Conservation (phyloP, 352 stramenopile species). For the Halophytophthora batemanensis region DNA sequence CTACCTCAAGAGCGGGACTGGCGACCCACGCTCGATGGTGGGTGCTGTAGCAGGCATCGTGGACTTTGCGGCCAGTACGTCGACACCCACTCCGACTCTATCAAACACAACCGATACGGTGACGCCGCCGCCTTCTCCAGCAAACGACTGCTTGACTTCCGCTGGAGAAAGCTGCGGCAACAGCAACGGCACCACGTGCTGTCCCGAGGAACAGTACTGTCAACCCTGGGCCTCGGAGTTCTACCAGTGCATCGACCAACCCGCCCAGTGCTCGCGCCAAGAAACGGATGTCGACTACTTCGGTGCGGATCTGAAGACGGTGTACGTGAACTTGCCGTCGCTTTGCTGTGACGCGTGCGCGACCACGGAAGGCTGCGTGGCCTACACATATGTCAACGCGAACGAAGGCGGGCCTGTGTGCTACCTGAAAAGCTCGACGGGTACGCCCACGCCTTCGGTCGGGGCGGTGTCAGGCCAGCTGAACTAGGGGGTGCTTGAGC, state of each 20-base stretch:
- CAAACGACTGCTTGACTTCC: too few relatives aligned
- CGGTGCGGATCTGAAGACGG: conserved; percentile 41
- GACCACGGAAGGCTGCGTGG: conserved; percentile 38
- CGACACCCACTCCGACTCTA: too few relatives aligned
- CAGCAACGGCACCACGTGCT: conserved; percentile 22
- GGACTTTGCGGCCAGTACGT: too few relatives aligned
- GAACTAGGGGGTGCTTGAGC: too few relatives aligned
- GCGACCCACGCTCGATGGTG: conserved; percentile 15
- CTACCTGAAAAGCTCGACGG: conserved; percentile 44
- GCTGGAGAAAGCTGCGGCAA: conserved; percentile 13
- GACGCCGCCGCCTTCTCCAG: too few relatives aligned
- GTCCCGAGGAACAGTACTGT: conserved; percentile 49
- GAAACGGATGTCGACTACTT: conserved; percentile 51
- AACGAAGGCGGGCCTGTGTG: conserved; percentile 53
- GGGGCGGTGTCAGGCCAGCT: too few relatives aligned
- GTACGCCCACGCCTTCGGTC: too few relatives aligned
- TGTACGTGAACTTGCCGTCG: conserved; percentile 36
- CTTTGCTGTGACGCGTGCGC: conserved; percentile 42
- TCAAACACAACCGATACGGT: too few relatives aligned
- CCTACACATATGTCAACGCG: conserved; percentile 61
- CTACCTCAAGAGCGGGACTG: conserved; percentile 32
- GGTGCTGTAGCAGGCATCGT: conserved; percentile 19
- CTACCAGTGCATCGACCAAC: conserved; percentile 51
- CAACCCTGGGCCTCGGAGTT: conserved; percentile 61
- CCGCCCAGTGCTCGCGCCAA: conserved; percentile 30